Evolutionary conservation across 768 basidiomycete species (phyloP).

Genomic region (Xerocomellus chrysenteron): DNA sequence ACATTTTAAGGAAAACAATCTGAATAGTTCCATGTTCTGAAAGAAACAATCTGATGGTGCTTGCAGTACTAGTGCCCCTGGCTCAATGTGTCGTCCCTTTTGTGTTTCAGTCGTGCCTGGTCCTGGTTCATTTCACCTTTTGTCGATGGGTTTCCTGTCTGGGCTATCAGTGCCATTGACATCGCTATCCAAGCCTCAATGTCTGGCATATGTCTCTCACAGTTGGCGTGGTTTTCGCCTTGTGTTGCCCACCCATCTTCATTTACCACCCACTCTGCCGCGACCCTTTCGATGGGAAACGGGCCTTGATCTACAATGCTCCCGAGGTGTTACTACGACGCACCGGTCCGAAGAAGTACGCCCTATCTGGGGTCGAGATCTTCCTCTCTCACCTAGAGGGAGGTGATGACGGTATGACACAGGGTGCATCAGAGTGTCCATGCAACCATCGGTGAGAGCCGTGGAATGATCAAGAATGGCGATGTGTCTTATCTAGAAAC

Average conservation of each 20-base stretch:
- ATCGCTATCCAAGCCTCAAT: not conserved
- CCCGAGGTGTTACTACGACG: not conserved
- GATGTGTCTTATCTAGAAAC: not conserved
- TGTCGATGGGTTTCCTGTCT: not conserved
- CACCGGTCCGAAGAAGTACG: conserved; percentile 9
- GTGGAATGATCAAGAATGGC: conserved; percentile 6
- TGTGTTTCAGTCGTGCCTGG: conserved; percentile 14
- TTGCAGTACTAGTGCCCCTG: no score
- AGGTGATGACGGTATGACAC: conserved; percentile 8
- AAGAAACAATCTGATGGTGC: no score
- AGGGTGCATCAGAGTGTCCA: conserved; percentile 4
- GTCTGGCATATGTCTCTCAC: not conserved
- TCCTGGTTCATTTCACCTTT: conserved; percentile 4
- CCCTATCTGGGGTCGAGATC: not conserved
- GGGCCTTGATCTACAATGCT: not conserved
- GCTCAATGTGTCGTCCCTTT: not conserved
- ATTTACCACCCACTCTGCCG: conserved; percentile 2
- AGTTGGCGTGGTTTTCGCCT: not conserved
- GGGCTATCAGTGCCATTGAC: not conserved
- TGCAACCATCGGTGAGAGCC: conserved; percentile 12
- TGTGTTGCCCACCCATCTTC: not conserved
- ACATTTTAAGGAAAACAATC: no score
- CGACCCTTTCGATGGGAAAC: conserved; percentile 24
- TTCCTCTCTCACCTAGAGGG: not conserved
- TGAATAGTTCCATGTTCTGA: no score